These are phyloP conservation scores for Populus deltoides DNA, from an alignment of 345 rosid species.

Conservation along the genomic window DNA sequence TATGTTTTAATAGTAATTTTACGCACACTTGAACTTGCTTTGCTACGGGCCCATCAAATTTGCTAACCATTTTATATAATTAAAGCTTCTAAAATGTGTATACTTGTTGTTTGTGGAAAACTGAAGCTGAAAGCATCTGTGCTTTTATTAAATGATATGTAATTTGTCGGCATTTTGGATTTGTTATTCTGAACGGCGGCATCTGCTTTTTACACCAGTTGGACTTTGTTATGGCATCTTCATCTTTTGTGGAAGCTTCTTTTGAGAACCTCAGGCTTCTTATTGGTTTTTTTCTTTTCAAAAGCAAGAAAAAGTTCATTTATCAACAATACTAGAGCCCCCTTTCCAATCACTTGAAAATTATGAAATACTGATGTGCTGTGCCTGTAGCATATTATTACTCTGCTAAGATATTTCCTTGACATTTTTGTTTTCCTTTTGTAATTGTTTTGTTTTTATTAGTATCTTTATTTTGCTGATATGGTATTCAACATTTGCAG, in stretches of 20 bases:
- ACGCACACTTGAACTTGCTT: not conserved
- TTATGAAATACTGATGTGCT: not conserved
- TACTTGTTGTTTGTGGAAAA: not conserved
- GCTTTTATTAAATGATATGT: not conserved
- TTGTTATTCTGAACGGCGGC: conserved; percentile 19
- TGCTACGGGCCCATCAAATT: not conserved
- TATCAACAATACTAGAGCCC: no score
- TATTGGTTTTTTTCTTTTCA: conserved; percentile 13
- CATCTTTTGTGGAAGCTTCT: conserved; percentile 24
- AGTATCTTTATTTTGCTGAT: not conserved
- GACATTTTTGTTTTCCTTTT: not conserved
- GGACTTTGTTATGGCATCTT: conserved; percentile 21
- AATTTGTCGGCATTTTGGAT: not conserved
- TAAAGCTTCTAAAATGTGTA: not conserved
- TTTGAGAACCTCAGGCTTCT: conserved; percentile 29
- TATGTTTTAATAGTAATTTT: not conserved
- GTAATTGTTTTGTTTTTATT: not conserved
- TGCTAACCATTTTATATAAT: not conserved
- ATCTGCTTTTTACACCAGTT: conserved; percentile 25
- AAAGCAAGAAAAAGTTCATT: conserved; percentile 11
- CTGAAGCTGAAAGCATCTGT: conserved; percentile 8
- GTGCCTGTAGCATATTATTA: not conserved
- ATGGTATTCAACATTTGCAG: conserved; percentile 35
- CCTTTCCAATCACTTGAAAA: not conserved
- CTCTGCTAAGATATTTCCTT: not conserved